A percentile compares a stretch with the other conserved stretches of the same genome.
Conservation (phyloP, 805 yeast genomes). For the Ogataea wickerhamii region DNA sequence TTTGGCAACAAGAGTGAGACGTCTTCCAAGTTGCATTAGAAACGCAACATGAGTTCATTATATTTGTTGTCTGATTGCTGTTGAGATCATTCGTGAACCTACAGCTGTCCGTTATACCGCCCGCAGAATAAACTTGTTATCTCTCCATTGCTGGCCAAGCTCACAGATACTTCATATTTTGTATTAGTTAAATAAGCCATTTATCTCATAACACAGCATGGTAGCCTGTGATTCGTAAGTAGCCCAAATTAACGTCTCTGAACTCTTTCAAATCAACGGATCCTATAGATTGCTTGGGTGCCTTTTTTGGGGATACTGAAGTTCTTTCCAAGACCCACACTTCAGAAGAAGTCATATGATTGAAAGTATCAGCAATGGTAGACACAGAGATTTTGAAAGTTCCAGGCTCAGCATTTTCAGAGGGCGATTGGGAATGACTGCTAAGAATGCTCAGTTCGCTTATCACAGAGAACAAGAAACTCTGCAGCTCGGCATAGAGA, state of each 20-base stretch:
- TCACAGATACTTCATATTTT: not conserved
- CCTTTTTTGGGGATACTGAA: constrained; percentile 4
- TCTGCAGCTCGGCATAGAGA: constrained; percentile 26
- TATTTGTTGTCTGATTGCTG: too few relatives aligned
- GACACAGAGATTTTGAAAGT: constrained; percentile 26
- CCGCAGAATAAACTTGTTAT: too few relatives aligned
- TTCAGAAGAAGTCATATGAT: constrained; percentile 11
- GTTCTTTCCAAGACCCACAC: constrained; percentile 27
- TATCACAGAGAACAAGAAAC: constrained; percentile 24
- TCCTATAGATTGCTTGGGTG: constrained; percentile 10
- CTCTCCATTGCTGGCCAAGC: too few relatives aligned
- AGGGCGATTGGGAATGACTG: constrained; percentile 12
- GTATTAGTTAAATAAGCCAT: constrained; percentile 5
- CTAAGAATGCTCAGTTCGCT: constrained; percentile 15
- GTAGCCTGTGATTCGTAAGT: constrained; percentile 26
- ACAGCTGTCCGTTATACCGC: too few relatives aligned
- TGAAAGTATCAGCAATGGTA: constrained; percentile 16
- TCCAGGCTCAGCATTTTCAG: constrained; percentile 9
- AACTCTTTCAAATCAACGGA: constrained; percentile 18
- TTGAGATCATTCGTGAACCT: too few relatives aligned
- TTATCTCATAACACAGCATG: constrained; percentile 9
- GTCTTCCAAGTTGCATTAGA: constrained; percentile 20
- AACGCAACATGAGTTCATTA: not conserved
- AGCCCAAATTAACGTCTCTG: constrained; percentile 25
- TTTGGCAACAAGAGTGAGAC: constrained; percentile 17